A percentile compares a stretch with the other conserved stretches of the same genome.
phyloP scores from a whole-genome alignment of 2,329 filamentous ascomycete genomes.

The Fusarium paranaense region DNA sequence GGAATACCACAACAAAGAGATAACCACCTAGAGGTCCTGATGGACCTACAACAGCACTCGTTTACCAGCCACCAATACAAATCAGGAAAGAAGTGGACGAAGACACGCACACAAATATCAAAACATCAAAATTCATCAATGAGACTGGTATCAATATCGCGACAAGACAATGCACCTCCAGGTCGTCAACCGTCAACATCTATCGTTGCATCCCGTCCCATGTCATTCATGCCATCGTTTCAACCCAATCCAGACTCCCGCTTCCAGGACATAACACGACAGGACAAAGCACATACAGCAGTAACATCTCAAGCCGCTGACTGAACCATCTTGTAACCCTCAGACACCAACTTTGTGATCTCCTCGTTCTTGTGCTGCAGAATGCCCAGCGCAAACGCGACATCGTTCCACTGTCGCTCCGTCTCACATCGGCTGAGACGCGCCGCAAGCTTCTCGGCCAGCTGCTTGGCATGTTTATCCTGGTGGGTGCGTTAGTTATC shows the following conservation, averaged over 20 bases:
- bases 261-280: conserved; percentile 16
- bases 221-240: conserved; percentile 41
- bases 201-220: conserved; percentile 34
- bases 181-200: conserved; percentile 34
- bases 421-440: conserved; percentile 87
- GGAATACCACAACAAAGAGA: conserved; percentile 7
- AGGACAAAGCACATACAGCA: conserved; percentile 2
- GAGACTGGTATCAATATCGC: conserved; percentile 37
- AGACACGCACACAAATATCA: not conserved
- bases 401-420: conserved; percentile 97
- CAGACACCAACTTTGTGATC: conserved; percentile 79
- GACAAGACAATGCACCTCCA: conserved; percentile 16
- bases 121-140: conserved; percentile 30
- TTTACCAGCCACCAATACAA: not conserved
- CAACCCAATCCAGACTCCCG: conserved; percentile 32
- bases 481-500: conserved; percentile 51
- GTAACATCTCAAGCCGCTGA: conserved; percentile 61
- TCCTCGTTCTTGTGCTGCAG: conserved; percentile 95
- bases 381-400: conserved; percentile 89
- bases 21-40: not conserved
- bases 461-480: conserved; percentile 97
- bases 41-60: not conserved
- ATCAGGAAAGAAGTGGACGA: conserved; percentile 21
- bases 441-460: conserved; percentile 92
- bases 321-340: conserved; percentile 81